Conservation (phyloP, 1,139 yeast species). For the Tardiomyces depauwii region DNA sequence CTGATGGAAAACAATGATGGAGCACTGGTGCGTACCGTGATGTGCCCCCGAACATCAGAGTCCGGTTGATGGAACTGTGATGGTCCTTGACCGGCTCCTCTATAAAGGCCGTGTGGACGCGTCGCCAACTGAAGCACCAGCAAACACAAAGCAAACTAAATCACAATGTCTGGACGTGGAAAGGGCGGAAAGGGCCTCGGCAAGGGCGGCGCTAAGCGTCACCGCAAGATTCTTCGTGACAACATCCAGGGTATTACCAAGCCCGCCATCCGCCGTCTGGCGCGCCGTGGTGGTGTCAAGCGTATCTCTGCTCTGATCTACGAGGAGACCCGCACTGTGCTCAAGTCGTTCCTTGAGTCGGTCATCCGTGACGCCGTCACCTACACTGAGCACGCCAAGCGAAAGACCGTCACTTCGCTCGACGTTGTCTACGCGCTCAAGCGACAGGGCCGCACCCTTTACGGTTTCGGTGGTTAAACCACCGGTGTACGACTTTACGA, state of each 20-base stretch:
- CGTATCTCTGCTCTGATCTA: slow-evolving; percentile 98
- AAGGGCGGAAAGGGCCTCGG: slow-evolving; percentile 40
- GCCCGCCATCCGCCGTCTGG: slow-evolving; percentile 99
- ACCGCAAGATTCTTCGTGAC: slow-evolving; percentile 98
- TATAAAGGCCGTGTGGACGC: no score
- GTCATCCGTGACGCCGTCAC: slow-evolving; percentile 99
- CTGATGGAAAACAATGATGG: no score
- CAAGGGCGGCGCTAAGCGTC: slow-evolving; percentile 90
- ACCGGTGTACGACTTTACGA: neutral
- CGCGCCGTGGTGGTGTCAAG: slow-evolving; percentile 99
- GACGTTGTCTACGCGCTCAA: slow-evolving; percentile 98
- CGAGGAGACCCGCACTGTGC: slow-evolving; percentile 97
- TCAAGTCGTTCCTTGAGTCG: slow-evolving; percentile 90
- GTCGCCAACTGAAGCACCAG: no score
- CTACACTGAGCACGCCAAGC: slow-evolving; percentile 99
- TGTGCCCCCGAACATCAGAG: no score
- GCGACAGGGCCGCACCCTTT: slow-evolving; percentile 99
- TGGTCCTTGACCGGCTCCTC: no score
- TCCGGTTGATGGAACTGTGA: no score
- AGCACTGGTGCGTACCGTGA: no score
- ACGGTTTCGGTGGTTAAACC: slow-evolving; percentile 97
- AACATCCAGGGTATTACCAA: slow-evolving; percentile 99
- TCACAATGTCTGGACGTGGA: slow-evolving; percentile 95
- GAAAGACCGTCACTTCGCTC: slow-evolving; percentile 98
- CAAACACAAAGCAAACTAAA: neutral